These are phyloP conservation scores for Candida railenensis DNA, from an alignment of 805 yeast genomes.

Conservation along the genomic window DNA sequence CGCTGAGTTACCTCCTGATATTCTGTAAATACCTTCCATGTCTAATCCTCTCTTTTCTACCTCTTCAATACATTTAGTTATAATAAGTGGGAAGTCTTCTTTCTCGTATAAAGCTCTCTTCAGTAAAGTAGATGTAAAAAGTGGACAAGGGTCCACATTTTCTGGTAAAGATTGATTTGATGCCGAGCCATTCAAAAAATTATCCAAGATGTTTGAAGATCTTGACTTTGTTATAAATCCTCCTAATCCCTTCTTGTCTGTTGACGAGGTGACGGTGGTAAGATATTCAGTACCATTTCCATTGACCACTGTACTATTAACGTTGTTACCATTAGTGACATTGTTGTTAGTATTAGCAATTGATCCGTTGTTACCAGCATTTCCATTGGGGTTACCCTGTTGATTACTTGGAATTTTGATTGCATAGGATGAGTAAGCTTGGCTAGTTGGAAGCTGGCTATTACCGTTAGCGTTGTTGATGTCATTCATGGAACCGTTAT, in stretches of 20 bases:
- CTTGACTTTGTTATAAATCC: constrained; percentile 40
- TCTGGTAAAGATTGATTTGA: constrained; percentile 1
- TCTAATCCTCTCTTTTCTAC: constrained; percentile 77
- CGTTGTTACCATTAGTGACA: background rate
- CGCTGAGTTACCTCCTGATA: constrained; percentile 79
- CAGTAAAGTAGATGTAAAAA: constrained; percentile 57
- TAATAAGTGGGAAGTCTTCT: constrained; percentile 63
- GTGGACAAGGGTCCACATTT: constrained; percentile 21
- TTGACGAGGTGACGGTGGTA: background rate
- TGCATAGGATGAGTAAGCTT: constrained; percentile 2
- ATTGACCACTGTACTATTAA: constrained; percentile 2
- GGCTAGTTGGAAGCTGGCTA: background rate
- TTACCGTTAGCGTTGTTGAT: background rate
- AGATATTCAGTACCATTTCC: constrained; percentile 5
- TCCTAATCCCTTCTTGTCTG: constrained; percentile 14
- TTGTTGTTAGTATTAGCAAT: constrained; percentile 5
- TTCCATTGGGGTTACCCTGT: background rate
- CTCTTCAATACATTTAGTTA: constrained; percentile 68
- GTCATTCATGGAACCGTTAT: constrained; percentile 5
- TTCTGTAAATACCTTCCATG: constrained; percentile 85
- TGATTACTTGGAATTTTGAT: background rate
- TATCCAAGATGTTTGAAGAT: constrained; percentile 46
- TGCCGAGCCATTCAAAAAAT: constrained; percentile 20
- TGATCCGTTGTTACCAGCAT: constrained; percentile 3
- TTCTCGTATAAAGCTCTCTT: constrained; percentile 63